Base-by-base conservation (phyloP, 2,329 filamentous ascomycete genomes). In the Acrocalymma vagum region DNA sequence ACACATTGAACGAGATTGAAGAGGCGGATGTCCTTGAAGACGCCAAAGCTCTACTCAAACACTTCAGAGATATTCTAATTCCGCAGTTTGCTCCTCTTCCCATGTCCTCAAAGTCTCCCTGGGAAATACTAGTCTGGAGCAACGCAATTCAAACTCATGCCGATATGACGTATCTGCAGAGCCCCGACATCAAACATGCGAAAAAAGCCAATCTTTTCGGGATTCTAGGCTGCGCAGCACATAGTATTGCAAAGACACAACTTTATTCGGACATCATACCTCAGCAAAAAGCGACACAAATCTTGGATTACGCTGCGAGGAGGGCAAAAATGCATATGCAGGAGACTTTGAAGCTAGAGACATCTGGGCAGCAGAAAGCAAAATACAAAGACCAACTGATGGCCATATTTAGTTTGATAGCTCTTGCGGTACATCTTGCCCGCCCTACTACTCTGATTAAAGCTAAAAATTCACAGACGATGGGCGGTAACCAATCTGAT, bases 401-500 rank as follows among this genome's bases (percentile, higher is more conserved):
- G 51, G 51, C 51, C 4, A 38, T 51, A 3, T 51, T 51, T 14
- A 47, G 44, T 29, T 31, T 54, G 3, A 37, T 54, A 15, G 44
- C 51, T 13, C 40, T 51, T 14, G 40, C 51, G 16, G 53, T 57
- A 44, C 28, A 51, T 42, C 17, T 9, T 2, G 15, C 8, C 18
- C 8, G n/a, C 9, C 14, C 3, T 11, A 9, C 13, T 9, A 15
- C 8, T 20, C 9, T 23, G 16, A 18, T 22, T 26, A 24, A 22
- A 31, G 18, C 36, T 44, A 11, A 46, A 6, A 11, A 8, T 27
- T 15, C 5, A 13, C 7, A 55, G 53, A 50, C 39, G 10, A 30
- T 55, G 22, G 42, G 29, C 10, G 51, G 53, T 2, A 39, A 52
- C n/a, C 32, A 38, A 58, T 35, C 60, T 65, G 42, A 70, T 63